Conservation (phyloP, 768 basidiomycete species). For the Nidularia pulvinata region DNA sequence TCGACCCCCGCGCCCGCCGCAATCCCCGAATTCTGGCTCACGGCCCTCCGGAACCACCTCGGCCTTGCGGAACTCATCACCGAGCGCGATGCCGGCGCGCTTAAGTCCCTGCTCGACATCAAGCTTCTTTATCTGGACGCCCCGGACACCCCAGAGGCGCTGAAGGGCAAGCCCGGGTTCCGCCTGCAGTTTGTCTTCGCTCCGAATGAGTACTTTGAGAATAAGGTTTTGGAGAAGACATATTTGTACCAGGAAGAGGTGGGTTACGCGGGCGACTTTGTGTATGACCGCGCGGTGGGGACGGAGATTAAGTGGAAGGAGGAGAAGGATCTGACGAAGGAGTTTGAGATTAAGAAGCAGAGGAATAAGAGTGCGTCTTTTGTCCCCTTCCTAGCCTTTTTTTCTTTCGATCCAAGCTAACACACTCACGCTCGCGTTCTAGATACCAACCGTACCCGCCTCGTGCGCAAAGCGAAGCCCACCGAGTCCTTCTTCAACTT, state of each 20-base stretch:
- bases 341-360: constrained; percentile 99
- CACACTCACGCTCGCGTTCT: neutral
- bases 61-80: constrained; percentile 89
- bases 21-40: constrained; percentile 98
- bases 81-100: constrained; percentile 86
- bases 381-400: neutral
- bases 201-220: constrained; percentile 87
- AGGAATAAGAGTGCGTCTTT: constrained; percentile 88
- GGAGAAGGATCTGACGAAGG: constrained; percentile 96
- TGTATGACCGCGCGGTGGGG: constrained; percentile 95
- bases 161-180: constrained; percentile 88
- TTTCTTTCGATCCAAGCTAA: constrained; percentile 3
- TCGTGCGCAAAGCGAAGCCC: constrained; percentile 84
- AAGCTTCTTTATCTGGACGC: constrained; percentile 72
- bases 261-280: constrained; percentile 95
- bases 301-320: constrained; percentile 97
- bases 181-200: constrained; percentile 83
- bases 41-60: constrained; percentile 90
- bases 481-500: constrained; percentile 99
- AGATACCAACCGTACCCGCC: constrained; percentile 85
- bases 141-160: too few species aligned
- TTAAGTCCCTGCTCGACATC: constrained; percentile 83
- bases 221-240: constrained; percentile 85
- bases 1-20: constrained; percentile 38
- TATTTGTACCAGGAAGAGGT: constrained; percentile 93